A percentile compares a stretch with the other conserved stretches of the same genome.
Evolutionary conservation across 805 yeast species (phyloP).

Genomic region (Lipomyces anomalus): DNA sequence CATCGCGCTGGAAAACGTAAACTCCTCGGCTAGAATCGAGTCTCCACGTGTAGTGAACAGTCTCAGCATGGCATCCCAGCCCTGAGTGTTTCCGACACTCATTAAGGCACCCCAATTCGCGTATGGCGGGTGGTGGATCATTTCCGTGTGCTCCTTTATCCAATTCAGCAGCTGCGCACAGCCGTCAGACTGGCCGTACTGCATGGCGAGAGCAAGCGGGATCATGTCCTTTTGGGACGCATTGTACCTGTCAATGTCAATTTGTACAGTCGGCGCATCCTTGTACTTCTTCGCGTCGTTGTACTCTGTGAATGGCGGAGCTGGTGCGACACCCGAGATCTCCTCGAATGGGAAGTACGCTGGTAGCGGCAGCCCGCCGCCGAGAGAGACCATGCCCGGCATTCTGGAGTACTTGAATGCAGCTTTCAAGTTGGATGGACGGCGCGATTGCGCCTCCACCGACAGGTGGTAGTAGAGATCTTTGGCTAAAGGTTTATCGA

Average conservation of each 20-base stretch:
- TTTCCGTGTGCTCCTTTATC: conserved; percentile 59
- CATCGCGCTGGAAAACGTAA: conserved; percentile 67
- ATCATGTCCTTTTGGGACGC: conserved; percentile 48
- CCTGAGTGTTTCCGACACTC: conserved; percentile 83
- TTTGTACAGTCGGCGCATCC: conserved; percentile 28
- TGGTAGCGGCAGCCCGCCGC: conserved; percentile 91
- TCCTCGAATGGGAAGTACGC: conserved; percentile 90
- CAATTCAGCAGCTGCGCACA: conserved; percentile 63
- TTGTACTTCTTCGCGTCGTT: conserved; percentile 36
- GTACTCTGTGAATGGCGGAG: conserved; percentile 74
- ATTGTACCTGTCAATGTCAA: conserved; percentile 38
- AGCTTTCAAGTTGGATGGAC: conserved; percentile 72
- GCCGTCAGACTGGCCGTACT: conserved; percentile 85
- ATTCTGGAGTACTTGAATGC: conserved; percentile 71
- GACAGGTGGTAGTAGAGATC: conserved; percentile 74
- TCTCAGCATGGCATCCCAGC: conserved; percentile 78
- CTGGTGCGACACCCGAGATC: conserved; percentile 59
- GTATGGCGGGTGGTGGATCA: conserved; percentile 45
- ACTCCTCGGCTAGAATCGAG: conserved; percentile 68
- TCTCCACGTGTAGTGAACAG: conserved; percentile 66
- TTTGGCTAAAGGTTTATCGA: conserved; percentile 46
- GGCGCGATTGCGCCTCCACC: conserved; percentile 69
- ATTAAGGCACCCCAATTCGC: conserved; percentile 67
- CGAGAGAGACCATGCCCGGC: conserved; percentile 79
- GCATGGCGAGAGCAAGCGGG: conserved; percentile 79